Base-by-base conservation (phyloP, 371 early-diverging fungal species). In the Saksenaea oblongispora region DNA sequence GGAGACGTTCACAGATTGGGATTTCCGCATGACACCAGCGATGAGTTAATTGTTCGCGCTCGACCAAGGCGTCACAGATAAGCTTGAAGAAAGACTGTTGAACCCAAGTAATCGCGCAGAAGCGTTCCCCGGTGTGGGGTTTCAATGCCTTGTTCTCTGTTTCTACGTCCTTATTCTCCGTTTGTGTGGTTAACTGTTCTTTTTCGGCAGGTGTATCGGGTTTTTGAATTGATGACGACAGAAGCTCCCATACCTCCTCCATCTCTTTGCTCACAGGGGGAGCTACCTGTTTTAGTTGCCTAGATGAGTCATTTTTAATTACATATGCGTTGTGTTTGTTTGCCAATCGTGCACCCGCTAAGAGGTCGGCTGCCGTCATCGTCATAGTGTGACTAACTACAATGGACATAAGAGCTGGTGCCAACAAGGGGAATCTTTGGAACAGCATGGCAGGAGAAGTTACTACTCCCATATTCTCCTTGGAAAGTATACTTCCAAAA, bases 281-380 rank as follows among this genome's bases (percentile, higher is more conserved):
- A 9, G 27, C 18, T 22, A 47, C 4, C 10, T 47, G 51, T 22
- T 47, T 47, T n/a, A 11, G 10, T 4, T 22, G 51, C 22, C 17
- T 18, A 4, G 17, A 2, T 8, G 22, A 8, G 51, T 22, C 22
- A 22, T 47, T 24, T 22, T 22, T 22, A 22, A 47, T 9, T 3
- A 22, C 22, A 17, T 4, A 47, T 24, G 51, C 24, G 10, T 26
- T 47, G 22, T 47, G 56, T 34, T 22, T 22, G 24, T 22, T 10
- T 22, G 51, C 51, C n/a, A 78, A 47, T 54, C 63, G 67, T 7
- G 78, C 66, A 15, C 64, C 67, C 13, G 67, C 62, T 9, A 74
- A 28, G 4, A 79, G 59, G 34, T 79, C 71, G 42, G 69, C 58
- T 0, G 80, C 66, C 8, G 70, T 79, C 76, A 79, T 75, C 2